Evolutionary conservation across 2,329 filamentous ascomycete genomes (phyloP), one percentile per base, ranked within the genome.

Genomic region (Fusarium mundagurra): DNA sequence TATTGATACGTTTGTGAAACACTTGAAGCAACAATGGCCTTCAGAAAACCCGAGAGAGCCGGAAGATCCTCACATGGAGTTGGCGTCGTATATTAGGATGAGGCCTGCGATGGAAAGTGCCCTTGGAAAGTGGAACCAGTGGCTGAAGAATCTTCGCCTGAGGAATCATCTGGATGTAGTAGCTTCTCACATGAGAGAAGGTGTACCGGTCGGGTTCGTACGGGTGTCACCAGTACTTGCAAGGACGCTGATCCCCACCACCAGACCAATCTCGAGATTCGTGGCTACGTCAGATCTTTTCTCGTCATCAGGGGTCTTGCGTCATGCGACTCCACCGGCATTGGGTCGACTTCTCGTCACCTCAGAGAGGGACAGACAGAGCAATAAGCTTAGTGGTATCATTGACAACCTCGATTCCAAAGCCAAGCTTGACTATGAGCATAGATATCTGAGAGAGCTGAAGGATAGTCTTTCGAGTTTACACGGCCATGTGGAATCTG

Each of bases 91-190:
- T 36, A 68, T 78, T 2, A 31, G 64, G 3, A 34, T 67, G 1
- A 2, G 27, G 0, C 29, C 27, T 6, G 73, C 74, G 9, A 66
- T 74, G 67, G 29, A 18, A 5, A 43, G 7, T 0, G 45, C 64
- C 1, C 1, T 18, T 8, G 24, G n/a, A 4, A 55, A 27, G 10
- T 77, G 71, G 74, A 41, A 13, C 7, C 14, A 22, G 3, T 77
- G 75, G 74, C 67, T 47, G 22, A 24, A 63, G 5, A 78, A 78
- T 14, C 27, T 55, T 17, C 38, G 51, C 2, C 73, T 73, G 54
- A 54, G 62, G 17, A 18, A 22, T 6, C 70, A 75, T 44, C 50
- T 76, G 5, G 47, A 62, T 13, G 3, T 16, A 2, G n/a, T 75
- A 8, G 54, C 44, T 6, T 18, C 47, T 6, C 11, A 20, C 0